Evolutionary conservation across 352 stramenopile genomes (phyloP).

Genomic region (Plasmopara viticola): DNA sequence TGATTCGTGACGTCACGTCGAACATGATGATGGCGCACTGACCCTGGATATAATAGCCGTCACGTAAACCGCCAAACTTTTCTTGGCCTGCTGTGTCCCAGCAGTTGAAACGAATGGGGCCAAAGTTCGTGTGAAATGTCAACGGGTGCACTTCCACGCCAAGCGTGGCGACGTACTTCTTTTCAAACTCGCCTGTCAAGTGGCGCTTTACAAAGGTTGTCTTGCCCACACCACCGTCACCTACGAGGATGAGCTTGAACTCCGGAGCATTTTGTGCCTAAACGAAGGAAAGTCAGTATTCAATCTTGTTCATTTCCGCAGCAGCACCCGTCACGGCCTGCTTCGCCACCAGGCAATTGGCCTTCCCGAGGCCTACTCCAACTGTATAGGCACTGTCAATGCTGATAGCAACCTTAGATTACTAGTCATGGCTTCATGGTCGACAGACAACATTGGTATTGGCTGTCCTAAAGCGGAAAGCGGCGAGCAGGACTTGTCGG

Average conservation of each 20-base stretch:
- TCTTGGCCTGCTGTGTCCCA: constrained; percentile 99
- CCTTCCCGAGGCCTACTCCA: neutral
- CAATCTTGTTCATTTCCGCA: neutral
- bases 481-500: constrained; percentile 1
- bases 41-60: constrained; percentile 98
- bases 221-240: constrained; percentile 99
- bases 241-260: constrained; percentile 99
- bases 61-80: constrained; percentile 95
- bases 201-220: constrained; percentile 99
- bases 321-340: neutral
- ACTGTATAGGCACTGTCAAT: too few relatives aligned
- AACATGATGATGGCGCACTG: constrained; percentile 99
- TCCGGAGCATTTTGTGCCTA: constrained; percentile 90
- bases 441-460: neutral
- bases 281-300: constrained; percentile 8
- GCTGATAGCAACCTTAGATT: too few relatives aligned
- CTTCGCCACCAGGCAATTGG: neutral
- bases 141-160: constrained; percentile 99
- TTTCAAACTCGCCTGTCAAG: constrained; percentile 99
- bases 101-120: constrained; percentile 99
- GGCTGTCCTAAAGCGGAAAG: constrained; percentile 1
- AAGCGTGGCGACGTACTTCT: constrained; percentile 99
- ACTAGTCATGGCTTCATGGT: too few relatives aligned
- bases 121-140: constrained; percentile 99
- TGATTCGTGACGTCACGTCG: constrained; percentile 99